These are phyloP conservation scores for Prototheca wickerhamii DNA, from an alignment of 163 green algal genomes.

Conservation along the genomic window DNA sequence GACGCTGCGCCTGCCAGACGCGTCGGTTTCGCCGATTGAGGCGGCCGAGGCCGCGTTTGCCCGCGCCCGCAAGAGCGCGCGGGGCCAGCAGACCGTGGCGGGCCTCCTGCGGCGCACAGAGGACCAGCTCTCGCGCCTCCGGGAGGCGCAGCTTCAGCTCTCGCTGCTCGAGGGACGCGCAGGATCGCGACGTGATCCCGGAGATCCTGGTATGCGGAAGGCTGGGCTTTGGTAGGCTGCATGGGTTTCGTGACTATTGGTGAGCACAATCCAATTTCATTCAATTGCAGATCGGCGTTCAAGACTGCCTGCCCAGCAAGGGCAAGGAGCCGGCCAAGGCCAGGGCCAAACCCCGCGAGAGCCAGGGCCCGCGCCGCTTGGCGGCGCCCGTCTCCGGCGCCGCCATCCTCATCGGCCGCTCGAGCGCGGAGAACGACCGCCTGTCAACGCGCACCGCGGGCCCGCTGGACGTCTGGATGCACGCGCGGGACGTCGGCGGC, in stretches of 20 bases:
- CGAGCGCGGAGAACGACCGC: conserved; percentile 80
- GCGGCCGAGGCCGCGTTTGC: conserved; percentile 42
- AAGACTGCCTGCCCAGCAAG: too few relatives aligned
- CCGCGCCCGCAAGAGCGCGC: conserved; percentile 49
- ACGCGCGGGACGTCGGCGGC: conserved; percentile 55
- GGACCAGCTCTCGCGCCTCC: not conserved
- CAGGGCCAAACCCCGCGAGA: conserved; percentile 3
- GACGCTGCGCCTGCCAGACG: conserved; percentile 50
- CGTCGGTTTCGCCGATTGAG: conserved; percentile 35
- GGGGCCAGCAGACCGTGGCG: conserved; percentile 43
- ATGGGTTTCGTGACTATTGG: too few relatives aligned
- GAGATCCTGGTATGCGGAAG: too few relatives aligned
- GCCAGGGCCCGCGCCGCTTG: not conserved
- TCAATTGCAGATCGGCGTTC: too few relatives aligned
- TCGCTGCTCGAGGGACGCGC: too few relatives aligned
- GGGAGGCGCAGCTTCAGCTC: too few relatives aligned
- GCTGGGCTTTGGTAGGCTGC: too few relatives aligned
- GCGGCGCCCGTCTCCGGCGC: conserved; percentile 31
- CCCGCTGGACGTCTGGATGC: conserved; percentile 73
- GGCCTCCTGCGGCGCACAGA: not conserved
- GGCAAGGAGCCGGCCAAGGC: too few relatives aligned
- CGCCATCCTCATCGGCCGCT: conserved; percentile 65
- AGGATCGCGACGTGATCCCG: too few relatives aligned
- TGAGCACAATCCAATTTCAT: too few relatives aligned
- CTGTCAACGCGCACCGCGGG: conserved; percentile 55